Evolutionary conservation across 495 filamentous ascomycete genomes (phyloP), one percentile per base, ranked within the genome.

Genomic region (Lasiosphaeria miniovina): DNA sequence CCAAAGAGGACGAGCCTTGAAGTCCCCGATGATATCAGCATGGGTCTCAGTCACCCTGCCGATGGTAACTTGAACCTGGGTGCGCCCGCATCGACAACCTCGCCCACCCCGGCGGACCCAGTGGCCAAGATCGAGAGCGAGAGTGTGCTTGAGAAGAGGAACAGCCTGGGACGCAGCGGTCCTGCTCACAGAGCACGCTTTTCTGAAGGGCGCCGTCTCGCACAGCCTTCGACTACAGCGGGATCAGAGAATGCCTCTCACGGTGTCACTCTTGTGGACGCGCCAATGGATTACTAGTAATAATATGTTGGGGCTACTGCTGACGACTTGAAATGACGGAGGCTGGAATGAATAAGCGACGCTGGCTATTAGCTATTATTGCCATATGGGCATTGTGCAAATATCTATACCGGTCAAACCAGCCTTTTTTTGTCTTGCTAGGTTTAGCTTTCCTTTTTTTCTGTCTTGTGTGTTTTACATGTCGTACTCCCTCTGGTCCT

Each of bases 1-100:
- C 80, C 75, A 56, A 79, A 81, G 52, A 64, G 78, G 43, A 66
- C 70, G 11, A 80, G 75, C 55, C 72, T 79, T 9, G 77, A 80
- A 56, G 76, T 81, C 8, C 77, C 79, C n/a, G 74, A 71, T 41
- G 68, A 77, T 61, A 59, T 63, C 58, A 66, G 57, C 64, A 67
- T 52, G 36, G 54, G 55, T 33, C 54, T 68, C n/a, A 65, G 68
- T 60, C 73, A 75, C 60, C 62, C 77, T 36, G 66, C 74, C 54
- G 74, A 84, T 66, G 69, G 70, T 68, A 43, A 76, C 73, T 52
- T 66, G 34, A 57, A 69, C 72, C 45, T 63, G 55, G 74, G 75
- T 52, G 15, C 32, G n/a, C 63, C 43, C 61, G 65, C 52, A 68
- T 74, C 48, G 59, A 71, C 33, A 67, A 73, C 62, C 74, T 77